Conservation (phyloP, 352 stramenopile species). For the Phytophthora quininea region DNA sequence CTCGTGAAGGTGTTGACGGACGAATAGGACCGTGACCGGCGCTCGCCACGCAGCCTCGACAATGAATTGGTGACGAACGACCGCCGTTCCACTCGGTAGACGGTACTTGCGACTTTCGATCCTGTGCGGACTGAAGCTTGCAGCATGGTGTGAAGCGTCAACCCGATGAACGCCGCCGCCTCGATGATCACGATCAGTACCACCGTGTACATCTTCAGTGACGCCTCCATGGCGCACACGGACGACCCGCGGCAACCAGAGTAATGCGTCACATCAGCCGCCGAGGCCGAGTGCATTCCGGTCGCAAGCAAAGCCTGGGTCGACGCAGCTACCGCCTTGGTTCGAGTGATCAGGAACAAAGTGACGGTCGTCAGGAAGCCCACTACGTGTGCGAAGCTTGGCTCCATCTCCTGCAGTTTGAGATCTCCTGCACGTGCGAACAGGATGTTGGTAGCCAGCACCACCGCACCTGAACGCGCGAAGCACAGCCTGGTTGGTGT, state of each 20-base stretch:
- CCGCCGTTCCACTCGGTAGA: neutral
- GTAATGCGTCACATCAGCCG: constrained; percentile 29
- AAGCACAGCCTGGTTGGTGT: constrained; percentile 31
- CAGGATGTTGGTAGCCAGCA: constrained; percentile 42
- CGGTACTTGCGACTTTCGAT: constrained; percentile 2
- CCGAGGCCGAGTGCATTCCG: constrained; percentile 31
- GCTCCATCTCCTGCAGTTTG: constrained; percentile 48
- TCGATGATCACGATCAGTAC: constrained; percentile 28
- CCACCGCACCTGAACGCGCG: constrained; percentile 36
- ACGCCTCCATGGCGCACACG: constrained; percentile 34
- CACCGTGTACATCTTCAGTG: constrained; percentile 25
- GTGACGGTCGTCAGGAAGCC: constrained; percentile 28
- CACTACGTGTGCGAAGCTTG: constrained; percentile 40
- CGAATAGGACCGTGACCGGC: constrained; percentile 1
- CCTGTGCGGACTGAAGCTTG: constrained; percentile 9
- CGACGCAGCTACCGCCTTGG: constrained; percentile 3
- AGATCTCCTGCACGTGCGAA: constrained; percentile 42
- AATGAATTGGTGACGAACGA: neutral
- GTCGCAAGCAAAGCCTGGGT: constrained; percentile 23
- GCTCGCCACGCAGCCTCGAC: neutral
- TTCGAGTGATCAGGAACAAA: constrained; percentile 25
- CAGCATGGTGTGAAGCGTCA: constrained; percentile 25
- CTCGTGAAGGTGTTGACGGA: constrained; percentile 42
- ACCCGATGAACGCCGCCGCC: constrained; percentile 8
- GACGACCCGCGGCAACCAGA: constrained; percentile 40